These are phyloP conservation scores for Arabis hirsuta DNA, from an alignment of 345 rosid genomes.

Conservation along the genomic window DNA sequence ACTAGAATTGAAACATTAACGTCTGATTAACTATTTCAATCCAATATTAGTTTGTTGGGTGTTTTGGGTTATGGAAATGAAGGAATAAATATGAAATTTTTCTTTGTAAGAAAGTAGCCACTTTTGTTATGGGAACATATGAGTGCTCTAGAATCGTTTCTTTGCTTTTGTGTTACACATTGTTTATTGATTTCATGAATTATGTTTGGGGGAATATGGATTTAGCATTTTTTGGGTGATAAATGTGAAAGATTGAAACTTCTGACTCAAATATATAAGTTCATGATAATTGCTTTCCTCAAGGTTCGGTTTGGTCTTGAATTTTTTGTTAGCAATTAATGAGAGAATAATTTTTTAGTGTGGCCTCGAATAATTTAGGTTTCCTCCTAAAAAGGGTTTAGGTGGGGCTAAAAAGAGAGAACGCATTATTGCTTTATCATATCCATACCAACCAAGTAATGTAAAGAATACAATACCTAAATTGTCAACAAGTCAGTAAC, in stretches of 20 bases:
- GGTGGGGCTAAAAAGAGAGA: conserved; percentile 19
- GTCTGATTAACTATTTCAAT: not conserved
- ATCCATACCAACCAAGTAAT: conserved; percentile 4
- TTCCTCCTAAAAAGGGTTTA: conserved; percentile 25
- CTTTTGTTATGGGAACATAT: conserved; percentile 4
- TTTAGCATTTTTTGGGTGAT: not conserved
- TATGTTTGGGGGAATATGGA: no score
- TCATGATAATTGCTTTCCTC: not conserved
- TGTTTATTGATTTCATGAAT: not conserved
- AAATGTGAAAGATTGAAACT: not conserved
- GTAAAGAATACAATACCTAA: not conserved
- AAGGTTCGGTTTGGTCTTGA: not conserved
- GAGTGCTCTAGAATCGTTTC: conserved; percentile 1
- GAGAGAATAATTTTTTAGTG: not conserved
- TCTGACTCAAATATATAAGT: not conserved
- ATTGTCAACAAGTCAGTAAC: conserved; percentile 1
- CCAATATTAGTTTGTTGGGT: not conserved
- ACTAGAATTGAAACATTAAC: conserved; percentile 18
- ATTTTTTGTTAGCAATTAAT: not conserved
- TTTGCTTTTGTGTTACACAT: conserved; percentile 5
- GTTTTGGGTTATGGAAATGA: conserved; percentile 1
- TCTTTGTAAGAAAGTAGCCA: conserved; percentile 3
- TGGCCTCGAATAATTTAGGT: conserved; percentile 21
- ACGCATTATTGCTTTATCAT: conserved; percentile 11
- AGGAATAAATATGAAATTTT: not conserved